A percentile compares a stretch with the other conserved stretches of the same genome.
phyloP scores from a whole-genome alignment of 495 filamentous ascomycete genomes.

The Letharia columbiana region DNA sequence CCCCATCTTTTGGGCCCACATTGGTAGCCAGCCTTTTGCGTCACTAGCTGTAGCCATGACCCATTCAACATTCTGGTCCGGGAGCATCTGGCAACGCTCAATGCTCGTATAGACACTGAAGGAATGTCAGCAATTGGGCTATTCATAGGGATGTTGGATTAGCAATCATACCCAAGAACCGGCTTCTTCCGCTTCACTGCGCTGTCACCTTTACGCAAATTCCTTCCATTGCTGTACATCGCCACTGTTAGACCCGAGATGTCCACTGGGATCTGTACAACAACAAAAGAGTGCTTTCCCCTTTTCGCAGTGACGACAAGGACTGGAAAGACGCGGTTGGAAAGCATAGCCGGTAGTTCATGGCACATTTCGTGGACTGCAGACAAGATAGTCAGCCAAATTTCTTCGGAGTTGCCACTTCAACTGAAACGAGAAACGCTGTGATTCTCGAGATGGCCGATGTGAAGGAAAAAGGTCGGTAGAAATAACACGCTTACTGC shows the following conservation, averaged over 20 bases:
- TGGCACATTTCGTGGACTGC: constrained; percentile 29
- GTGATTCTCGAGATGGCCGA: background rate
- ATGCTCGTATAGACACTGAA: constrained; percentile 42
- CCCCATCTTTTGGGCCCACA: constrained; percentile 51
- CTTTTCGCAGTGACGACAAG: constrained; percentile 26
- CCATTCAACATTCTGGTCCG: constrained; percentile 45
- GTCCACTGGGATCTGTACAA: constrained; percentile 28
- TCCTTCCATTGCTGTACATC: constrained; percentile 27
- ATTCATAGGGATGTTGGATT: background rate
- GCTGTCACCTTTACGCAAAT: constrained; percentile 19
- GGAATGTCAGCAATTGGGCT: constrained; percentile 8
- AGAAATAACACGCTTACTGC: constrained; percentile 16
- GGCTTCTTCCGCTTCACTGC: constrained; percentile 23
- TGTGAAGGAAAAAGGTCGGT: background rate
- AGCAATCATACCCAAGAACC: constrained; percentile 24
- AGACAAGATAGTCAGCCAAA: background rate
- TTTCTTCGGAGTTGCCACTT: background rate
- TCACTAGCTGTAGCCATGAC: constrained; percentile 58
- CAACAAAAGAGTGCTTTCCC: constrained; percentile 20
- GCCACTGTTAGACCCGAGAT: constrained; percentile 20
- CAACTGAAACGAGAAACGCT: background rate
- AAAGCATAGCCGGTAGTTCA: constrained; percentile 25
- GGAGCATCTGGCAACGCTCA: constrained; percentile 41
- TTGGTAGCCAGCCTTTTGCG: constrained; percentile 52
- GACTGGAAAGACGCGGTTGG: constrained; percentile 25